These are phyloP conservation scores for Heliocybe sulcata DNA, from an alignment of 1,284 basidiomycete species.

Conservation along the genomic window DNA sequence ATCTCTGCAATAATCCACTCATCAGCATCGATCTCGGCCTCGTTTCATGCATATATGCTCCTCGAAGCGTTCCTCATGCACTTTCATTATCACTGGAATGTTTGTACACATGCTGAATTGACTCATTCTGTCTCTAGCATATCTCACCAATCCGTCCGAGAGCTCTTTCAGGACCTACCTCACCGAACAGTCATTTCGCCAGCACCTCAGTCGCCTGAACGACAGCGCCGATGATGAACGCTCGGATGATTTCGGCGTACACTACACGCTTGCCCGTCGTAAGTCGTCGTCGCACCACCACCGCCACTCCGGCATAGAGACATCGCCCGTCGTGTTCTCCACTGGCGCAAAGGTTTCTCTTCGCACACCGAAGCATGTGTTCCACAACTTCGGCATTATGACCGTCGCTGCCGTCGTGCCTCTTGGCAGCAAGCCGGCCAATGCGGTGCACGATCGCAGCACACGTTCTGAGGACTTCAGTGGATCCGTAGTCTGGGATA, in stretches of 20 bases:
- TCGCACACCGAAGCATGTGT: slow-evolving; percentile 87
- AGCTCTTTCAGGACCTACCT: slow-evolving; percentile 89
- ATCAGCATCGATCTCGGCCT: slow-evolving; percentile 8
- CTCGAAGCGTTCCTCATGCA: neutral
- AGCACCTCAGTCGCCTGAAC: slow-evolving; percentile 85
- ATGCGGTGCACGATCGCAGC: slow-evolving; percentile 17
- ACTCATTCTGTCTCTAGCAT: slow-evolving; percentile 48
- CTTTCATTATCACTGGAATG: slow-evolving; percentile 6
- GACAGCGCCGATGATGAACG: slow-evolving; percentile 49
- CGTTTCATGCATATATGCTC: slow-evolving; percentile 9
- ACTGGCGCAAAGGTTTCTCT: slow-evolving; percentile 89
- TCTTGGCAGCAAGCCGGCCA: slow-evolving; percentile 24
- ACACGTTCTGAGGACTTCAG: slow-evolving; percentile 25
- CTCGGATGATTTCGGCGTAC: slow-evolving; percentile 23
- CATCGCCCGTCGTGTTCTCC: slow-evolving; percentile 77
- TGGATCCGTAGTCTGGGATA: slow-evolving; percentile 52
- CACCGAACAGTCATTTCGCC: slow-evolving; percentile 92
- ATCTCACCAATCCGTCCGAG: slow-evolving; percentile 90
- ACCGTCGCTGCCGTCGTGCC: slow-evolving; percentile 78
- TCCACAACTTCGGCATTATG: slow-evolving; percentile 79
- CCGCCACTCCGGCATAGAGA: slow-evolving; percentile 28
- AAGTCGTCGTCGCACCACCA: slow-evolving; percentile 11
- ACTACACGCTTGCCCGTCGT: slow-evolving; percentile 27
- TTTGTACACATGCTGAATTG: slow-evolving; percentile 9
- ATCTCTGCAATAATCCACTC: slow-evolving; percentile 7